Evolutionary conservation across 192 early-diverging fungal species (phyloP), one percentile per base, ranked within the genome.

Genomic region (Chytriomyces hyalinus): DNA sequence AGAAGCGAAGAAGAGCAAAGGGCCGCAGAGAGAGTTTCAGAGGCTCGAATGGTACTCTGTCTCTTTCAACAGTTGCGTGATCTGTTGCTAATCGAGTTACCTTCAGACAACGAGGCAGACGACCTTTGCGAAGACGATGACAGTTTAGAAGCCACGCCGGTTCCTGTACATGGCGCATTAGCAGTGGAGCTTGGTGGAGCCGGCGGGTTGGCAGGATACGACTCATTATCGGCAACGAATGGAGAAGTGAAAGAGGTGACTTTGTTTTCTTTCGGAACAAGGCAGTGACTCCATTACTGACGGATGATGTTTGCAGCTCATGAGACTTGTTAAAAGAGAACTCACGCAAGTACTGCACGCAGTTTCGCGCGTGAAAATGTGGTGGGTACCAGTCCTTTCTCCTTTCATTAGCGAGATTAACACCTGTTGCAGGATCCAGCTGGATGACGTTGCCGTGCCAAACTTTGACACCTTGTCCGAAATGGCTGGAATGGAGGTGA

Each of bases 201-300:
- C 28, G n/a, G 11, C 0, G 63, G 28, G 0, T 4, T 26, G 3
- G n/a, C 63, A 15, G n/a, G 28, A 26, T 13, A 28, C 26, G 28
- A n/a, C 28, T 15, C 66, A 44, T n/a, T 36, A 36, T 36, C 26
- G 36, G 66, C 43, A 48, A 46, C 49, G 15, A 67, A 67, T 44
- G 66, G 47, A 13, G 44, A 67, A 11, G 66, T 67, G 36, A 67
- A 67, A 46, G 66, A 67, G 62, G 62, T 64, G 11, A 4, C 20
- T 20, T 59, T 59, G 57, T 59, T 59, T 2, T 59, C 20, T 20
- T 15, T 59, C 17, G 20, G 10, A 36, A 13, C 36, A 20, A 64
- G 2, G 2, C 22, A 20, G 62, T 26, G 36, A 2, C 36, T 36
- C 62, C 62, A 11, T 28, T 28, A 64, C 17, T 36, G 13, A 28